phyloP scores from a whole-genome alignment of 1,139 yeast species.

The Geotrichum carabidarum region DNA sequence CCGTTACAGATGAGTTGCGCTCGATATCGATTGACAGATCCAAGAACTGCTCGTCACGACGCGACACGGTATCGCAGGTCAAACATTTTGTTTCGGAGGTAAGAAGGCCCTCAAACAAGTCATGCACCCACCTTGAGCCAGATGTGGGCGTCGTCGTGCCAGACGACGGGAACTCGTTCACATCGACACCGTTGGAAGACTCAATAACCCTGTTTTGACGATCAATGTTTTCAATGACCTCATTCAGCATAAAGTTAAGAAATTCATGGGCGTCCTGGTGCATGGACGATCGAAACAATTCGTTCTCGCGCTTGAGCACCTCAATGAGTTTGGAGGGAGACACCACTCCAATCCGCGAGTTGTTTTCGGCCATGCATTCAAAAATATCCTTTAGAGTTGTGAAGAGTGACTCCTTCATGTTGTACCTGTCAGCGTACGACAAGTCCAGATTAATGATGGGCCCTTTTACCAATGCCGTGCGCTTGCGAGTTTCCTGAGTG shows the following conservation, averaged over 20 bases:
- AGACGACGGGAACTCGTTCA: slow-evolving; percentile 31
- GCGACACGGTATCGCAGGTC: slow-evolving; percentile 81
- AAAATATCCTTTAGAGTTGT: slow-evolving; percentile 79
- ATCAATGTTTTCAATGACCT: slow-evolving; percentile 66
- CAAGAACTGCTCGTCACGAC: slow-evolving; percentile 78
- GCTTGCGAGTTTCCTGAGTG: slow-evolving; percentile 69
- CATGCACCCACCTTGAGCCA: slow-evolving; percentile 53
- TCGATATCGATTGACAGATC: slow-evolving; percentile 85
- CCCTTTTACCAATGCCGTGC: slow-evolving; percentile 73
- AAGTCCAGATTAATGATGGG: slow-evolving; percentile 80
- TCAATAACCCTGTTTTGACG: slow-evolving; percentile 21
- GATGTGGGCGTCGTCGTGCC: slow-evolving; percentile 21
- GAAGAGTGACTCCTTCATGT: slow-evolving; percentile 53
- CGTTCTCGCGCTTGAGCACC: slow-evolving; percentile 73
- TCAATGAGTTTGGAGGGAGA: slow-evolving; percentile 73
- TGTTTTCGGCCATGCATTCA: slow-evolving; percentile 74
- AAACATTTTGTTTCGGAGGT: slow-evolving; percentile 87
- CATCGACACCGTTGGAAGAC: slow-evolving; percentile 13
- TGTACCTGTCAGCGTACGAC: slow-evolving; percentile 47
- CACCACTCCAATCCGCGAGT: slow-evolving; percentile 70
- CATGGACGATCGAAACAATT: slow-evolving; percentile 81
- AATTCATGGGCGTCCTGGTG: slow-evolving; percentile 99
- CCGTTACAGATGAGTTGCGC: slow-evolving; percentile 66
- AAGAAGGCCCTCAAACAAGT: slow-evolving; percentile 75
- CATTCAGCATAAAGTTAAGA: slow-evolving; percentile 77